Conservation (phyloP, 208 protist genomes). For the Polymyxa betae region DNA sequence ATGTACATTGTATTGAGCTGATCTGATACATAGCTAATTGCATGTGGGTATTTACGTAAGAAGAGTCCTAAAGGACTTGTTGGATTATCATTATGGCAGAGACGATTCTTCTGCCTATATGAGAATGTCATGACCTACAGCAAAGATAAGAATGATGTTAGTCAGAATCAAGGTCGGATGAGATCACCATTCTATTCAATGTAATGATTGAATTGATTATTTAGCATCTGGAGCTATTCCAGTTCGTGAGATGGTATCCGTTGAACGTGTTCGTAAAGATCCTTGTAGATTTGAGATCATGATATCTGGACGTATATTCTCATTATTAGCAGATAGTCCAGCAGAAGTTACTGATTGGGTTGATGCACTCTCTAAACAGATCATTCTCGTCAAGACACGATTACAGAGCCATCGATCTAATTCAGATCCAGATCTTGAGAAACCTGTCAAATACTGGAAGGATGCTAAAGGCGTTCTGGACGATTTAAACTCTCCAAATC, state of each 20-base stretch:
- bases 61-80: conserved; percentile 49
- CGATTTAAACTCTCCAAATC: conserved; percentile 1
- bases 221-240: conserved; percentile 9
- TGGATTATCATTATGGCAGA: conserved; percentile 15
- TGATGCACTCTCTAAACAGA: neutral
- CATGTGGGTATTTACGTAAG: conserved; percentile 28
- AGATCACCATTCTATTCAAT: neutral
- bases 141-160: neutral
- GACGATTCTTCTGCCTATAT: conserved; percentile 35
- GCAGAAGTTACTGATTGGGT: neutral
- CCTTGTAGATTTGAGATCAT: conserved; percentile 12
- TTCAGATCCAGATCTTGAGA: neutral
- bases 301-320: neutral
- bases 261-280: neutral
- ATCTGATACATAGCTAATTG: neutral
- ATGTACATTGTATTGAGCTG: neutral
- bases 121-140: conserved; percentile 45
- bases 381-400: neutral
- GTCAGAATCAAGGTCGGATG: conserved; percentile 20
- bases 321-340: neutral
- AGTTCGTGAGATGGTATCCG: conserved; percentile 32
- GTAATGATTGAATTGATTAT: neutral
- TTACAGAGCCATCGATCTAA: neutral
- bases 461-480: conserved; percentile 15
- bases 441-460: conserved; percentile 17